A percentile compares a stretch with the other conserved stretches of the same genome.
These are phyloP conservation scores for Tolypocladium guangdongense DNA, from an alignment of 2,329 filamentous ascomycete genomes.

Conservation along the genomic window DNA sequence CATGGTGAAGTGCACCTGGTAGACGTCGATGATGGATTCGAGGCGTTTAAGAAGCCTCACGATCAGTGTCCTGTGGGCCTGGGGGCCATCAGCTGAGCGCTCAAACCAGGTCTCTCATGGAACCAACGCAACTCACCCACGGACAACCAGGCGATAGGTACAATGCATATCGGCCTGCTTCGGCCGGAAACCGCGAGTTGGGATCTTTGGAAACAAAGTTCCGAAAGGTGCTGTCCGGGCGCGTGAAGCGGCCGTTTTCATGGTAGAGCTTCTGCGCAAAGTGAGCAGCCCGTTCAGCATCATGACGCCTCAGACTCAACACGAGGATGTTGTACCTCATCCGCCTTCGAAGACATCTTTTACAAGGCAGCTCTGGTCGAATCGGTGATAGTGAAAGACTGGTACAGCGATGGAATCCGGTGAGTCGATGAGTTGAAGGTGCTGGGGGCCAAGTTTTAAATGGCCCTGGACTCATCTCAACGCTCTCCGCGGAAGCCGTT, in stretches of 20 bases:
- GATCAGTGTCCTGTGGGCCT: conserved; percentile 64
- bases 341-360: not conserved
- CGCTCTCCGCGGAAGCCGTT: not conserved
- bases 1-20: conserved; percentile 60
- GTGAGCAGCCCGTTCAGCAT: not conserved
- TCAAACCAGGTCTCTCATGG: no score
- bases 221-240: conserved; percentile 44
- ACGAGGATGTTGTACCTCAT: not conserved
- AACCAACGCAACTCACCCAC: conserved; percentile 34
- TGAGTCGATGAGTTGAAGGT: not conserved
- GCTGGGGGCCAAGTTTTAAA: not conserved
- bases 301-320: not conserved
- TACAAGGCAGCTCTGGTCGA: not conserved
- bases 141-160: conserved; percentile 52
- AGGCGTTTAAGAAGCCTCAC: conserved; percentile 63
- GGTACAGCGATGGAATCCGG: no score
- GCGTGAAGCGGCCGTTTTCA: conserved; percentile 39
- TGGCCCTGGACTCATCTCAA: not conserved
- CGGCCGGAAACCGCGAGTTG: conserved; percentile 42
- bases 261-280: conserved; percentile 4
- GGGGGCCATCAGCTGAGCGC: not conserved
- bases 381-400: not conserved
- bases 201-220: conserved; percentile 41
- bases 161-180: conserved; percentile 48
- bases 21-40: conserved; percentile 56